phyloP scores from a whole-genome alignment of 2,329 filamentous ascomycete species.

The Colletotrichum sojae region DNA sequence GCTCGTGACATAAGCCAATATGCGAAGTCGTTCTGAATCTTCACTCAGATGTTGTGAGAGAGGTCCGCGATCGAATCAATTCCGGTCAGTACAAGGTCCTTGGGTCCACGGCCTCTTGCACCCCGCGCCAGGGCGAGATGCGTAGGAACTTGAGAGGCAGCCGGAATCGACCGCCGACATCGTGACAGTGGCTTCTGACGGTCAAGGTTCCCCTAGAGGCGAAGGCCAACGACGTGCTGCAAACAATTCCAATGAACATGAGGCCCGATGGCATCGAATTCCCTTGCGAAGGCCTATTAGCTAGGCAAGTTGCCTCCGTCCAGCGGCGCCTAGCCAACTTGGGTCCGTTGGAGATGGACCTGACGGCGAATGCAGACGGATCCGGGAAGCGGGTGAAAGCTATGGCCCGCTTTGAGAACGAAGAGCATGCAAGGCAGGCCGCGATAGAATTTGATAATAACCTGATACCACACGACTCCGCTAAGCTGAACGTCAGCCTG shows the following conservation, averaged over 20 bases:
- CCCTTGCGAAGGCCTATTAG: slow-evolving; percentile 41
- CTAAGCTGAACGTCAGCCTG: slow-evolving; percentile 54
- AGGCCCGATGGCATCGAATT: slow-evolving; percentile 43
- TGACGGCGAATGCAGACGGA: slow-evolving; percentile 35
- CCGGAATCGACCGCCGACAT: no score
- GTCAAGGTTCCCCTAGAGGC: slow-evolving; percentile 44
- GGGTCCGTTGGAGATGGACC: slow-evolving; percentile 54
- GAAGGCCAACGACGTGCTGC: slow-evolving; percentile 39
- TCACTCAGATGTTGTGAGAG: slow-evolving; percentile 40
- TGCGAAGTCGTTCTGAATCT: slow-evolving; percentile 50
- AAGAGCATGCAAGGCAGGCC: slow-evolving; percentile 54
- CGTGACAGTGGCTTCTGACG: slow-evolving; percentile 44
- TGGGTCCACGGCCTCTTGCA: slow-evolving; percentile 38
- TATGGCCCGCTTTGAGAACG: slow-evolving; percentile 54
- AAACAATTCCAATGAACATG: slow-evolving; percentile 40
- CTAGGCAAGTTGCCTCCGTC: slow-evolving; percentile 42
- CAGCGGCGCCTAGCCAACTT: slow-evolving; percentile 48
- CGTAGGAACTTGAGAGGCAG: no score
- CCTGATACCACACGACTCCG: slow-evolving; percentile 46
- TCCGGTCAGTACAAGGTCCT: slow-evolving; percentile 45
- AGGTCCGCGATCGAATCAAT: slow-evolving; percentile 43
- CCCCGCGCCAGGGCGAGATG: slow-evolving; percentile 34
- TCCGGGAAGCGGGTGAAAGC: slow-evolving; percentile 56
- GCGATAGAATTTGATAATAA: slow-evolving; percentile 49
- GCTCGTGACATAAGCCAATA: slow-evolving; percentile 53